A percentile compares a stretch with the other conserved stretches of the same genome.
These are phyloP conservation scores for Lathyrus tuberosus DNA, from an alignment of 306 rosid genomes.

Conservation along the genomic window DNA sequence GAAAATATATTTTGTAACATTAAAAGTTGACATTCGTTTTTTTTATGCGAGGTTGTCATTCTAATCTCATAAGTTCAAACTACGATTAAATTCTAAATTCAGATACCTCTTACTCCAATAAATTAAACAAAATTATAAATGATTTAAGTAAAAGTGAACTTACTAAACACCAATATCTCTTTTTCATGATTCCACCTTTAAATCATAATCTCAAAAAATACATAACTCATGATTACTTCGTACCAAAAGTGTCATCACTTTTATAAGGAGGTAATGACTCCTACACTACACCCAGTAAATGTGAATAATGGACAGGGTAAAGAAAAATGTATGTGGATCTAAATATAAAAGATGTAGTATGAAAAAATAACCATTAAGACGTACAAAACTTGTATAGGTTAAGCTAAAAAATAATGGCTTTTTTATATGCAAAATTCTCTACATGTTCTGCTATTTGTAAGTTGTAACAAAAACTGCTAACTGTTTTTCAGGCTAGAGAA, in stretches of 20 bases:
- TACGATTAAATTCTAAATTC: background rate
- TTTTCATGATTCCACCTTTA: background rate
- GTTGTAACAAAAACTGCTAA: conserved; percentile 15
- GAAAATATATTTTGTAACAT: background rate
- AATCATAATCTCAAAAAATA: background rate
- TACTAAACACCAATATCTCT: background rate
- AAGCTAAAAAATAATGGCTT: background rate
- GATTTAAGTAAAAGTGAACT: background rate
- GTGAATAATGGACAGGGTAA: background rate
- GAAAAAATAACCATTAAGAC: background rate
- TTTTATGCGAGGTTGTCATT: background rate
- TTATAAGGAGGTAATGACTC: background rate
- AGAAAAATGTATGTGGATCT: background rate
- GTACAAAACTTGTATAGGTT: background rate
- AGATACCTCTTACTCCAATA: background rate
- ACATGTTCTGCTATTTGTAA: background rate
- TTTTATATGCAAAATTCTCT: background rate
- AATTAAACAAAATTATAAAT: background rate
- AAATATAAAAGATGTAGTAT: background rate
- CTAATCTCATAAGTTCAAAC: background rate
- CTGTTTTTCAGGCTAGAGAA: conserved; percentile 75
- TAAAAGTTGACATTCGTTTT: background rate
- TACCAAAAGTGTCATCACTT: no score
- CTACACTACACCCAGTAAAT: background rate
- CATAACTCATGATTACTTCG: no score